Evolutionary conservation across 352 stramenopile species (phyloP), one percentile per base, ranked within the genome.

Genomic region (Phytophthora pseudosyringae): DNA sequence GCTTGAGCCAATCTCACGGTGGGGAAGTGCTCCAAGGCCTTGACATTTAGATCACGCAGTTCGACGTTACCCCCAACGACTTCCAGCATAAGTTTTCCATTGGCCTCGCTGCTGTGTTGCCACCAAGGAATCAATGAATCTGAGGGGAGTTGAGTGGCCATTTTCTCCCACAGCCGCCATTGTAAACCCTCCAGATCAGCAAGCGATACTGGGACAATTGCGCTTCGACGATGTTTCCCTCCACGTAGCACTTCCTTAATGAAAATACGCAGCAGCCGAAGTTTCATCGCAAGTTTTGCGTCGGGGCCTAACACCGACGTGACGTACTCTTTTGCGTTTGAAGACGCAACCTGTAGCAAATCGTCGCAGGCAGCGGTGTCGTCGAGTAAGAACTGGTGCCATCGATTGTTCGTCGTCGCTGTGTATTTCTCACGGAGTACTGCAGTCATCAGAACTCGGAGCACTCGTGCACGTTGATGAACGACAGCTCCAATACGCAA

Each of bases 1-100:
- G 81, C 70, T 16, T 78, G 73, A 2, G 68, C 52, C 9, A 97
- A 57, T 15, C 71, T 64, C 6, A 97, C 74, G 1, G 89, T 94
- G 0, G 90, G 87, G 52, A 97, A 97, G 60, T 96, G 80, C 36
- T 88, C 78, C 9, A 88, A 51, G 0, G 86, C 87, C 41, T 75
- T 86, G 7, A 88, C 73, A 6, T 73, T 75, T n/a, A 83, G 58
- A n/a, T 69, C 78, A 21, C 54, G 54, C 2, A 97, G 62, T 10
- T 89, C 66, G 4, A 94, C 78, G 0, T 94, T 79, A 16, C 91
- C 90, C n/a, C 73, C 86, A 6, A 97, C 45, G 13, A 81, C 54
- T 28, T 91, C 73, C 0, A 95, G 48, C 2, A 49, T 28, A 3
- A 76, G 56, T 29, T 69, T 60, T 10, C 26, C 28, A 26, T 51